These are phyloP conservation scores for Asterophora lycoperdoides DNA, from an alignment of 768 basidiomycete genomes.

Conservation along the genomic window DNA sequence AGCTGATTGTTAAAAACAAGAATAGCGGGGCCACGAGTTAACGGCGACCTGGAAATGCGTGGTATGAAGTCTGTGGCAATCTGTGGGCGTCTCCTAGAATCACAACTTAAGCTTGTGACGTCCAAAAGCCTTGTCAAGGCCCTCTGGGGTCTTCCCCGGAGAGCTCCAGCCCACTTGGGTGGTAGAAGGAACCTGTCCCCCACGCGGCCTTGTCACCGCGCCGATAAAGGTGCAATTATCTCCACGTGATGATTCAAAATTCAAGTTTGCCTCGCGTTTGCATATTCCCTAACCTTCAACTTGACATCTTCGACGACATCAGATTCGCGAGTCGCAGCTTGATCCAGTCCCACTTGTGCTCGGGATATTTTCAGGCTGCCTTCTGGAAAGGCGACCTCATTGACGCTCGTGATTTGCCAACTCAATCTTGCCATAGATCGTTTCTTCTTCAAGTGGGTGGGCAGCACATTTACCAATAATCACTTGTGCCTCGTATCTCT, in stretches of 20 bases:
- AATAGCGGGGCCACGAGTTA: conserved; percentile 33
- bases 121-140: conserved; percentile 26
- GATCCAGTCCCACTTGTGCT: neutral
- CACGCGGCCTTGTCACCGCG: conserved; percentile 30
- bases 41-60: conserved; percentile 23
- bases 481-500: too few species aligned
- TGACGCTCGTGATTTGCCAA: too few species aligned
- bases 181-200: conserved; percentile 17
- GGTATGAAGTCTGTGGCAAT: conserved; percentile 11
- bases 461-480: too few species aligned
- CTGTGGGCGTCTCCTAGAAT: conserved; percentile 12
- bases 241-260: conserved; percentile 21
- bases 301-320: conserved; percentile 1
- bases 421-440: too few species aligned
- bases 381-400: too few species aligned
- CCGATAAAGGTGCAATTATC: conserved; percentile 10
- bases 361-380: too few species aligned
- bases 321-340: conserved; percentile 1
- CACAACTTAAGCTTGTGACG: conserved; percentile 20
- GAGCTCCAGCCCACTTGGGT: too few species aligned
- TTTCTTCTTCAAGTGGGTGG: too few species aligned
- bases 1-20: neutral
- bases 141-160: conserved; percentile 23
- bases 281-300: conserved; percentile 3
- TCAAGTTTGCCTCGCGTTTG: conserved; percentile 12